A percentile compares a stretch with the other conserved stretches of the same genome.
Evolutionary conservation across 2,329 filamentous ascomycete genomes (phyloP).

Genomic region (Colletotrichum sp.): DNA sequence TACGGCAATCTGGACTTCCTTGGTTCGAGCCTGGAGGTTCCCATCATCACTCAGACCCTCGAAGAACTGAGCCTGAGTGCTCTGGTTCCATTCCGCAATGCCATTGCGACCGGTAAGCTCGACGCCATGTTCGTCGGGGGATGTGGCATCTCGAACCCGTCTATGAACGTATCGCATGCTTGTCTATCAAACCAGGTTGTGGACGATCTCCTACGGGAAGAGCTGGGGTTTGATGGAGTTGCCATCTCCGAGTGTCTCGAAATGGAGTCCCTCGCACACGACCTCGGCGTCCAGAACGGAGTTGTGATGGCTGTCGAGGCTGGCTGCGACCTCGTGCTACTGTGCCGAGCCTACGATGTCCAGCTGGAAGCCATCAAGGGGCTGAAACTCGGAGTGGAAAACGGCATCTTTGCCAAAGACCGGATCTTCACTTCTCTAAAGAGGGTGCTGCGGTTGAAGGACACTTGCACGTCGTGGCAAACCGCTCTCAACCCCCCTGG

Average conservation of each 20-base stretch:
- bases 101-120: slow-evolving; percentile 79
- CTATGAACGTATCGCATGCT: slow-evolving; percentile 94
- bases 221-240: slow-evolving; percentile 88
- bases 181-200: slow-evolving; percentile 94
- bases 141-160: slow-evolving; percentile 88
- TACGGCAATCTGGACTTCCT: slow-evolving; percentile 96
- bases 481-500: slow-evolving; percentile 89
- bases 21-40: slow-evolving; percentile 88
- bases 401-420: slow-evolving; percentile 83
- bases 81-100: slow-evolving; percentile 88
- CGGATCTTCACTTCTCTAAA: slow-evolving; percentile 81
- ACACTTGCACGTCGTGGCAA: slow-evolving; percentile 86
- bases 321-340: slow-evolving; percentile 88
- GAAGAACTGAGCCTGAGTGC: slow-evolving; percentile 93
- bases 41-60: slow-evolving; percentile 92
- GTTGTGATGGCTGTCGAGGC: slow-evolving; percentile 98
- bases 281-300: slow-evolving; percentile 95
- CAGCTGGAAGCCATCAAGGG: slow-evolving; percentile 93
- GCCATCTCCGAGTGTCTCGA: slow-evolving; percentile 95
- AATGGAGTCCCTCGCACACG: slow-evolving; percentile 95
- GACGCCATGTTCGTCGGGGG: slow-evolving; percentile 97
- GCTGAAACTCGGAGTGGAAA: slow-evolving; percentile 87
- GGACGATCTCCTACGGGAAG: slow-evolving; percentile 84
- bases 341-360: slow-evolving; percentile 86
- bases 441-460: slow-evolving; percentile 81